A percentile compares a stretch with the other conserved stretches of the same genome.
phyloP scores from a whole-genome alignment of 1,284 basidiomycete genomes.

The Pyrrhoderma noxium region DNA sequence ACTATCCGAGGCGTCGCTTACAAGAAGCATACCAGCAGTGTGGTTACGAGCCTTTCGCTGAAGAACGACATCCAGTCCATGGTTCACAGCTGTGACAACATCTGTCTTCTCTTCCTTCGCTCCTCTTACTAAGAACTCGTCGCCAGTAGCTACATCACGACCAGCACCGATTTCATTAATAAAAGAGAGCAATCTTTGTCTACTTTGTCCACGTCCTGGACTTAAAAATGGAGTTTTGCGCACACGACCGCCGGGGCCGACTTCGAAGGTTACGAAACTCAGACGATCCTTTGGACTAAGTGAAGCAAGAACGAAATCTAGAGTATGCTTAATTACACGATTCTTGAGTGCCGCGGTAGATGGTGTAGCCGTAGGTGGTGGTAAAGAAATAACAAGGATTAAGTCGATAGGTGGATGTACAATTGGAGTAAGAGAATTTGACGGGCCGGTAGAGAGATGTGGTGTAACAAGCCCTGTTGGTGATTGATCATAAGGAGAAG shows the following conservation, averaged over 20 bases:
- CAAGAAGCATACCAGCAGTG: constrained; percentile 83
- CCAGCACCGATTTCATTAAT: constrained; percentile 59
- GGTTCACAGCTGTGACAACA: constrained; percentile 93
- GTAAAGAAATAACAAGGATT: constrained; percentile 85
- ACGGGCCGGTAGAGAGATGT: constrained; percentile 65
- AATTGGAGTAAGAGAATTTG: constrained; percentile 71
- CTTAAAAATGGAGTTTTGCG: constrained; percentile 86
- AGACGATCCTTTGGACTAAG: constrained; percentile 73
- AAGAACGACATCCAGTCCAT: constrained; percentile 86
- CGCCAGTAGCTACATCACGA: constrained; percentile 35
- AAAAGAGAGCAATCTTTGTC: constrained; percentile 65
- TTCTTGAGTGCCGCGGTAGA: constrained; percentile 78
- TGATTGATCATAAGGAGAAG: constrained; percentile 37
- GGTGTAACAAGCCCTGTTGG: constrained; percentile 61
- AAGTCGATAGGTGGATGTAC: constrained; percentile 87
- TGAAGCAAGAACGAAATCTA: constrained; percentile 78
- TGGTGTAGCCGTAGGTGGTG: constrained; percentile 61
- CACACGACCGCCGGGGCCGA: constrained; percentile 70
- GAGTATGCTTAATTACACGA: constrained; percentile 75
- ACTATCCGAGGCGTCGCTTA: constrained; percentile 86
- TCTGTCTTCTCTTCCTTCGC: constrained; percentile 86
- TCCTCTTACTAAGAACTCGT: constrained; percentile 73
- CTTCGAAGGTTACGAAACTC: constrained; percentile 84
- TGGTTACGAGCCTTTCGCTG: constrained; percentile 91
- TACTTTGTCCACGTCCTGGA: constrained; percentile 62